phyloP scores from a whole-genome alignment of 1,284 basidiomycete species.

The Cutaneotrichosporon sp. region DNA sequence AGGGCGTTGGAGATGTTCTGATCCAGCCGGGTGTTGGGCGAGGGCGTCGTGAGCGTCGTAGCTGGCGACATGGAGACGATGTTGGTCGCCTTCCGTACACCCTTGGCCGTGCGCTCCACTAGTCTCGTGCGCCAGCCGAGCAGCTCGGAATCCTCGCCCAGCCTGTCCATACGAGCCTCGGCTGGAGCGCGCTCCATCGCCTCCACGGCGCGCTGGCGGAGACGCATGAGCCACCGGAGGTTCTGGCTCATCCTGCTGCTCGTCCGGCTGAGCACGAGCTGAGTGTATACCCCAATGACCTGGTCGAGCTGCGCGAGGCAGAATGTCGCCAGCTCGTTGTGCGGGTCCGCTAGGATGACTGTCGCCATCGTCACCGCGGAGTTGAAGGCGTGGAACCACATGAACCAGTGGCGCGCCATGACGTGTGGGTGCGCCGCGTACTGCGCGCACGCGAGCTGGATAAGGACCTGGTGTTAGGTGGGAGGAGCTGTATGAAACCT shows the following conservation, averaged over 20 bases:
- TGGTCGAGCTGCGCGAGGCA: constrained; percentile 32
- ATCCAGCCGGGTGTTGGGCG: constrained; percentile 13
- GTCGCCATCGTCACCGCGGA: constrained; percentile 39
- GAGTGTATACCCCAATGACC: constrained; percentile 30
- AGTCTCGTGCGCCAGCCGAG: constrained; percentile 37
- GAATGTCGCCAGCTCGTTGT: constrained; percentile 29
- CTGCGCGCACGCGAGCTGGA: constrained; percentile 31
- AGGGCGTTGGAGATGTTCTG: constrained; percentile 7
- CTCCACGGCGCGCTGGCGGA: constrained; percentile 23
- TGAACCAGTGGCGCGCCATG: constrained; percentile 34
- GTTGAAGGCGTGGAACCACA: constrained; percentile 36
- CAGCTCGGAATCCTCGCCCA: constrained; percentile 27
- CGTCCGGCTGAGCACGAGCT: constrained; percentile 24
- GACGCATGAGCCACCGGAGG: constrained; percentile 33
- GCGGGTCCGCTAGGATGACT: constrained; percentile 33
- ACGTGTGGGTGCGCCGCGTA: constrained; percentile 33
- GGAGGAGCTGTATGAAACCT: constrained; percentile 3
- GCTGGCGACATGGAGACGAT: constrained; percentile 3
- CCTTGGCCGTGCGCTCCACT: constrained; percentile 28
- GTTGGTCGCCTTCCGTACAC: constrained; percentile 8
- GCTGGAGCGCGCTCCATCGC: constrained; percentile 12
- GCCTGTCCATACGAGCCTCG: background rate
- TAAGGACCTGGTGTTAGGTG: constrained; percentile 28
- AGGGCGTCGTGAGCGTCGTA: constrained; percentile 5
- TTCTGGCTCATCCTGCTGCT: constrained; percentile 28